Evolutionary conservation across 2,329 filamentous ascomycete genomes (phyloP).

Genomic region (Hirsutella thompsonii): DNA sequence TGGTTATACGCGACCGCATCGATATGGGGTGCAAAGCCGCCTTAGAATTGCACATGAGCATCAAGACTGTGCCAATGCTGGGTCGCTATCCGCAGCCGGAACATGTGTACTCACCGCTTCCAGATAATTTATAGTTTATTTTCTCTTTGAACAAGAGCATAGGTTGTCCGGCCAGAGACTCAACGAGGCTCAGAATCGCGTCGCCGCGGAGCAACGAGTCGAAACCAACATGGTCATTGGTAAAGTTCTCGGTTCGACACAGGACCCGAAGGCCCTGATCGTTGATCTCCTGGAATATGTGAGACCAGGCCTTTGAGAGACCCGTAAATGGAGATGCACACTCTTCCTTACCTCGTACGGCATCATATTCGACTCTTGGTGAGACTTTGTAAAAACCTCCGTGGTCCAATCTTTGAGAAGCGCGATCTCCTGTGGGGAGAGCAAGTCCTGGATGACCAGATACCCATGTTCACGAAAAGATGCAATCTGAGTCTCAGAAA

Average conservation of each 20-base stretch:
- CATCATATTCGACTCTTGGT: no score
- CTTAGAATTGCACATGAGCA: no score
- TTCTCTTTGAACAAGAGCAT: constrained; percentile 10
- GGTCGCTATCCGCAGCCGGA: not conserved
- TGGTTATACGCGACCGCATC: constrained; percentile 10
- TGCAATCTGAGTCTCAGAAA: no score
- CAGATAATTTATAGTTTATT: constrained; percentile 10
- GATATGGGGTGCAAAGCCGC: constrained; percentile 11
- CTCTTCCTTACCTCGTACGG: no score
- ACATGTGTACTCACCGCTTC: constrained; percentile 4
- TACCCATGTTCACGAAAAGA: no score
- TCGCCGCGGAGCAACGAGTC: constrained; percentile 6
- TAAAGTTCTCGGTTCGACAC: constrained; percentile 9
- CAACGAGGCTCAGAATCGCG: constrained; percentile 6
- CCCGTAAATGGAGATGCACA: no score
- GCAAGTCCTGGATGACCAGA: no score
- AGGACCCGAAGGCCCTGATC: constrained; percentile 7
- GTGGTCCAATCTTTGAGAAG: no score
- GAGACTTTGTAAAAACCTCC: no score
- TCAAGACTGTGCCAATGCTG: no score
- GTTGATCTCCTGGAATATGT: constrained; percentile 8
- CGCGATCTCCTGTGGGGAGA: no score
- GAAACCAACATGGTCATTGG: constrained; percentile 8
- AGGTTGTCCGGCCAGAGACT: constrained; percentile 5
- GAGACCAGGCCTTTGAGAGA: no score